phyloP scores from a whole-genome alignment of 225 moss, liverwort and hornwort species.

The Rhytidiadelphus loreus region DNA sequence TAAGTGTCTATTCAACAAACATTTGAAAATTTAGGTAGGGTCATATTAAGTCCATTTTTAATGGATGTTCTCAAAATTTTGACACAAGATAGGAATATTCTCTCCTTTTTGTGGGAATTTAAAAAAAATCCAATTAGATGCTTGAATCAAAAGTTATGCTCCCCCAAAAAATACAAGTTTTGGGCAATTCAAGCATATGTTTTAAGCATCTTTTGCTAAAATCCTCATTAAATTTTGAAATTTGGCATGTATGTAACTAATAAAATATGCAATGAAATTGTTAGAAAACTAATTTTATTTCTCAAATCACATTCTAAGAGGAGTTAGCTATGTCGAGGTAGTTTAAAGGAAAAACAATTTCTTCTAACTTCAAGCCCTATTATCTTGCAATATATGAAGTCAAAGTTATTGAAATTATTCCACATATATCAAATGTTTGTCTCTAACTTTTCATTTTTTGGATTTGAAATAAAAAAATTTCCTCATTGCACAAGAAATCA shows the following conservation, averaged over 20 bases:
- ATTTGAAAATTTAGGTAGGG: neutral
- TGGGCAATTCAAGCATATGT: neutral
- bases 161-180: rapidly evolving
- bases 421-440: neutral
- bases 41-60: neutral
- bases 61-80: neutral
- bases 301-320: neutral
- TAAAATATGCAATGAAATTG: neutral
- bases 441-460: neutral
- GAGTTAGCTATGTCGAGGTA: neutral
- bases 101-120: rapidly evolving
- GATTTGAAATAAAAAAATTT: neutral
- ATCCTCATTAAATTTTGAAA: neutral
- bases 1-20: rapidly evolving
- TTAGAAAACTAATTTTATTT: neutral
- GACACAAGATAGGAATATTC: no score
- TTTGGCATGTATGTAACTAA: neutral
- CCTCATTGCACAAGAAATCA: neutral
- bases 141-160: no score
- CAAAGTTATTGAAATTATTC: neutral
- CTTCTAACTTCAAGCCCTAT: neutral
- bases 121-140: no score
- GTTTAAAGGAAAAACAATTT: neutral
- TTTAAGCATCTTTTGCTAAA: neutral
- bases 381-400: neutral